Evolutionary conservation across 1,284 basidiomycete species (phyloP), one percentile per base, ranked within the genome.

Genomic region (Quambalaria eucalypti): DNA sequence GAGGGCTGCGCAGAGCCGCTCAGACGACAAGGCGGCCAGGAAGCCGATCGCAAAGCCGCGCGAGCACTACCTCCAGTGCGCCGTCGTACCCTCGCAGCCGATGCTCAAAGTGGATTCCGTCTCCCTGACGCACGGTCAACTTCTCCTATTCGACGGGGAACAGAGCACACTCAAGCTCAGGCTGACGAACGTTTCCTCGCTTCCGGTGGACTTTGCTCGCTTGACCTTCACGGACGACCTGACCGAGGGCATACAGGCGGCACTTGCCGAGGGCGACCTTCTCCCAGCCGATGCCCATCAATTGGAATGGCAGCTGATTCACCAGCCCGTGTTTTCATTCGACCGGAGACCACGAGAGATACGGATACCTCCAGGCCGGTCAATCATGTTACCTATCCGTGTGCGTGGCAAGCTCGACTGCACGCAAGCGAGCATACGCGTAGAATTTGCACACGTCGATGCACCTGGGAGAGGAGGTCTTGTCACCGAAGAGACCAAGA

Each of bases 61-160:
- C 25, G 30, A 28, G 12, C 14, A 47, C 28, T 61, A 52, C 68
- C 71, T 90, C 62, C 82, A 89, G 67, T 87, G 85, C 69, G 78
- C 81, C 30, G 86, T 96, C 16, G 84, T 92, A 8, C 84, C 87
- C 2, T 85, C 89, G 62, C 88, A 91, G 69, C 93, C 93, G 3
- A 76, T 90, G 29, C 78, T 97, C 52, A 83, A 87, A 54, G 86
- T 95, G 68, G 82, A 88, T 59, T 81, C 88, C 72, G 87, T 86
- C n/a, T 88, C 87, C 5, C 78, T 95, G 16, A 89, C 85, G 0
- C 88, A 93, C 68, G 89, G 89, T 2, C 88, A 90, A 0, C 79
- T 96, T 28, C 92, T 93, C 86, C 78, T 98, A 51, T 93, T 90
- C 70, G 84, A 93, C 52, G 93, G 93, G 42, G 93, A 98, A 79